phyloP scores from a whole-genome alignment of 371 early-diverging fungal species.

The Lichtheimia ornata region DNA sequence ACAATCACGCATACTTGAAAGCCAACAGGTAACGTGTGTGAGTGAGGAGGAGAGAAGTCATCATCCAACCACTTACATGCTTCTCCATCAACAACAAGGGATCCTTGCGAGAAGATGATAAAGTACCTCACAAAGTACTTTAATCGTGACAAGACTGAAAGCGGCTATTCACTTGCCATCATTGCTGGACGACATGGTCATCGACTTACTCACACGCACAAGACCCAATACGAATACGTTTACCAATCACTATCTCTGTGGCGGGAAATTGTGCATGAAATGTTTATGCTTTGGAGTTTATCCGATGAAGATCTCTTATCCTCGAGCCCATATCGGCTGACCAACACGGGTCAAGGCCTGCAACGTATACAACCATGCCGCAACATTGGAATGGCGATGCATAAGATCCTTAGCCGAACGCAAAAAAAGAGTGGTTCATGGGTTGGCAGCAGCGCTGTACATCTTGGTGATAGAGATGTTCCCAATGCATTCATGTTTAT shows the following conservation, averaged over 20 bases:
- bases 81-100: conserved; percentile 52
- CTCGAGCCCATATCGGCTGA: conserved; percentile 79
- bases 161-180: conserved; percentile 84
- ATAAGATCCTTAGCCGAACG: conserved; percentile 83
- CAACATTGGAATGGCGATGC: conserved; percentile 79
- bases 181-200: conserved; percentile 82
- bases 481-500: conserved; percentile 96
- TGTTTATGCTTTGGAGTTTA: conserved; percentile 94
- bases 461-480: conserved; percentile 92
- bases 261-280: conserved; percentile 94
- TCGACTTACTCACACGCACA: conserved; percentile 89
- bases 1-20: conserved; percentile 91
- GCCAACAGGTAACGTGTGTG: conserved; percentile 61
- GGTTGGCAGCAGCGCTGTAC: conserved; percentile 95
- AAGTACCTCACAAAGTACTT: conserved; percentile 75
- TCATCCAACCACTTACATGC: not conserved
- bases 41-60: not conserved
- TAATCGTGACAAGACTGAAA: conserved; percentile 55
- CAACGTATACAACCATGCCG: conserved; percentile 88
- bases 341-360: conserved; percentile 96
- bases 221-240: conserved; percentile 91
- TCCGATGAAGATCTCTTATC: conserved; percentile 88
- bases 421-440: conserved; percentile 85
- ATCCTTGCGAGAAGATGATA: conserved; percentile 95
- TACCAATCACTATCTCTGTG: conserved; percentile 91